A percentile compares a stretch with the other conserved stretches of the same genome.
phyloP scores from a whole-genome alignment of 768 basidiomycete genomes.

The Lactifluus piperatus region DNA sequence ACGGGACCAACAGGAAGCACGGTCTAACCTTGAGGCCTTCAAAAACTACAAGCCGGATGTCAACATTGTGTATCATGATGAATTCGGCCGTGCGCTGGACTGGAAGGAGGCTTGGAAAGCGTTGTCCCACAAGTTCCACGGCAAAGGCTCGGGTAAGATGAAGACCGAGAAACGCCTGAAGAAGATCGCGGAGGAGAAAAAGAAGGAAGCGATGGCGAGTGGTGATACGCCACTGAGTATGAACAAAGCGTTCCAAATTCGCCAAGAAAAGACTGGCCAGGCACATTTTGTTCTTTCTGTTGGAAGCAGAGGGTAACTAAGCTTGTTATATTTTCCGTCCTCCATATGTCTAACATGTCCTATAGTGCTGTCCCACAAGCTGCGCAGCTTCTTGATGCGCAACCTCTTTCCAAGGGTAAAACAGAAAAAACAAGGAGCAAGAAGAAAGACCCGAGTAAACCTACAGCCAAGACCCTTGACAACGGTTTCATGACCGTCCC shows the following conservation, averaged over 20 bases:
- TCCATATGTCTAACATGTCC: conserved; percentile 10
- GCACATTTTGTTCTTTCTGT: conserved; percentile 95
- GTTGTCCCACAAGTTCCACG: conserved; percentile 95
- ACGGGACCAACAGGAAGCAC: conserved; percentile 86
- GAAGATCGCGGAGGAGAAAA: conserved; percentile 97
- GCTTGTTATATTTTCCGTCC: not conserved
- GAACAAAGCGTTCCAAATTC: conserved; percentile 86
- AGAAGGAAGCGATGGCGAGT: conserved; percentile 87
- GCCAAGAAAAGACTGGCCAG: conserved; percentile 90
- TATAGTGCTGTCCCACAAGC: conserved; percentile 80
- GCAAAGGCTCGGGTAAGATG: conserved; percentile 92
- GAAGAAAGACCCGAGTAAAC: conserved; percentile 57
- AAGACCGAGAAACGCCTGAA: conserved; percentile 95
- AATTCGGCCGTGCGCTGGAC: conserved; percentile 80
- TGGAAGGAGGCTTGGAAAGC: conserved; percentile 99
- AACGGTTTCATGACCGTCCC: conserved; percentile 69
- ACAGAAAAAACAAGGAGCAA: conserved; percentile 78
- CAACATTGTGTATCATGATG: conserved; percentile 94
- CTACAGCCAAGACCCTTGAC: conserved; percentile 37
- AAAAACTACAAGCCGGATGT: conserved; percentile 96
- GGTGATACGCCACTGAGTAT: conserved; percentile 95
- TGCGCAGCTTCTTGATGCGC: conserved; percentile 70
- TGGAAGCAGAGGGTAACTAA: conserved; percentile 78
- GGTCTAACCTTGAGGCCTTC: conserved; percentile 72
- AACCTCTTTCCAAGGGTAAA: conserved; percentile 75